Evolutionary conservation across 768 basidiomycete genomes (phyloP), one percentile per base, ranked within the genome.

Genomic region (Mycena galopus): DNA sequence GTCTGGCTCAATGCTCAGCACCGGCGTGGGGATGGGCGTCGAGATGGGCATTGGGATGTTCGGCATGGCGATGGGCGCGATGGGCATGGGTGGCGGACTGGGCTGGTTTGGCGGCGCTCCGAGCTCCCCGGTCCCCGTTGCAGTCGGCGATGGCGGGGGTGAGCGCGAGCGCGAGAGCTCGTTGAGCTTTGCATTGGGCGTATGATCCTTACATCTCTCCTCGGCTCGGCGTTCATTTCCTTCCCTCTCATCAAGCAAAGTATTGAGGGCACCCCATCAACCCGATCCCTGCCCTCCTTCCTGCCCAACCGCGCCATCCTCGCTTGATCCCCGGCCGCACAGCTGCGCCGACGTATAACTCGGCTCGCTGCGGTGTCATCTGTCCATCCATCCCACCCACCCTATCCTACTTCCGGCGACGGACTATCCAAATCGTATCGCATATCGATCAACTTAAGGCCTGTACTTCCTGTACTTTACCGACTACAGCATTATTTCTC

Each of bases 141-240:
- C 62, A 23, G 72, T 37, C 8, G 67, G 56, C 4, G 72, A 69
- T 42, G 57, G 14, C 32, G 58, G 64, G 19, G 70, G 44, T 29
- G 74, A 75, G 25, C 42, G 73, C 14, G 73, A 74, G 21, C 67
- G 67, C 30, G 70, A 75, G 51, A 75, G 67, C 70, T 75, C 74
- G 42, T 29, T 75, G 33, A 75, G 74, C 53, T 75, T 69, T 62
- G 74, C 74, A 44, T 42, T 75, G n/a, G 74, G 74, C 14, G 74
- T 72, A 51, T 74, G 39, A 67, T 12, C 6, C 33, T 30, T 57
- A 27, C 44, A 35, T 47, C 44, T 10, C 25, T 33, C 23, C 37
- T 14, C 33, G 32, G 16, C 50, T 11, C 8, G 23, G 51, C 25
- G n/a, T 14, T 51, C n/a, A 2, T 21, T 14, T 47, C 29, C 64